Base-by-base conservation (phyloP, 2,329 filamentous ascomycete species). In the Pyrenophora seminiperda region DNA sequence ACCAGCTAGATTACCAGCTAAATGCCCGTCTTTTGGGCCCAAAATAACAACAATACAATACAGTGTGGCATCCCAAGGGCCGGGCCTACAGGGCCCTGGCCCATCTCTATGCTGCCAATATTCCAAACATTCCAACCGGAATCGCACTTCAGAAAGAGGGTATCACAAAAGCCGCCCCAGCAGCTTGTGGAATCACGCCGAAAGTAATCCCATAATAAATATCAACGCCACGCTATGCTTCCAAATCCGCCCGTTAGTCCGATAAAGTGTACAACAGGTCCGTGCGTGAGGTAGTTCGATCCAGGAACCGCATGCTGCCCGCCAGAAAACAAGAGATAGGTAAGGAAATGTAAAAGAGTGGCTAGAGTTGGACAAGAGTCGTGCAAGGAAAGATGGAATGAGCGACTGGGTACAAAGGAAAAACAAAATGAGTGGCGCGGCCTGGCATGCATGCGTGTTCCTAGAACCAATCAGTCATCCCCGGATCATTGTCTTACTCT, bases 341-440 rank as follows among this genome's bases (percentile, higher is more conserved):
- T 11, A 52, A 48, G 49, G 49, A 52, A 51, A 51, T 34, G 4
- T 14, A 19, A 52, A 52, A 11, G 49, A 52, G 39, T 42, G 49
- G 38, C 39, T 33, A n/a, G 42, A 18, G 65, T 30, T 41, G 37
- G 45, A 34, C 22, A 58, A 59, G 58, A 67, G 68, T 67, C 42
- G 24, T 40, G 39, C 32, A 67, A 61, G 61, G 58, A 70, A 70
- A 69, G 45, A 29, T 41, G 38, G 34, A 68, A 60, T 5, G 69
- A 68, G 52, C 44, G 67, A 67, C 66, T 61, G 33, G 55, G 58
- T 61, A 72, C 68, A 72, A 69, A 71, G 51, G 67, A 65, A 70
- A 72, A 53, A 41, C 41, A 46, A 69, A 73, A 71, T 38, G 70
- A 73, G 57, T 61, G 70, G 63, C 61, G 58, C 49, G 62, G 61